Conservation (phyloP, 2,329 filamentous ascomycete species). For the Trichoderma semiorbis region DNA sequence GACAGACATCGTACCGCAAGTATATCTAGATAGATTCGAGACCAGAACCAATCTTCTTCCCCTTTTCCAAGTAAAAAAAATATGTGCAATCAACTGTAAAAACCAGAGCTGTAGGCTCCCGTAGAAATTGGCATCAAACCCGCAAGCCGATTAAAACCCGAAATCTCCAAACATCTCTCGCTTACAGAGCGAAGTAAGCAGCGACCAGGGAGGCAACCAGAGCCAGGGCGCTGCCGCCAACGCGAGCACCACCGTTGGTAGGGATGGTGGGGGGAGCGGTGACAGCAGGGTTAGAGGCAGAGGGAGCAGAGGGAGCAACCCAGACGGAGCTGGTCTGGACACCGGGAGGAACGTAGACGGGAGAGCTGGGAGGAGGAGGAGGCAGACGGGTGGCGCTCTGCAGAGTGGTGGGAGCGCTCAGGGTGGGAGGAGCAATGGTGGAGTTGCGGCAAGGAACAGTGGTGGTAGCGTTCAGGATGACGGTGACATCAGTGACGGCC, state of each 20-base stretch:
- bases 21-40: constrained; percentile 8
- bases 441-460: constrained; percentile 29
- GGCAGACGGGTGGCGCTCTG: constrained; percentile 25
- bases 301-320: constrained; percentile 25
- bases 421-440: constrained; percentile 19
- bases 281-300: constrained; percentile 23
- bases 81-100: constrained; percentile 28
- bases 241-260: constrained; percentile 28
- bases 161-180: not conserved
- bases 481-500: constrained; percentile 22
- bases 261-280: constrained; percentile 24
- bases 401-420: constrained; percentile 25
- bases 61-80: constrained; percentile 27
- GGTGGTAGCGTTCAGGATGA: constrained; percentile 20
- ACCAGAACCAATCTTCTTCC: constrained; percentile 19
- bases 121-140: constrained; percentile 20
- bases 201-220: constrained; percentile 40
- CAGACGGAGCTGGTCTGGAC: constrained; percentile 21
- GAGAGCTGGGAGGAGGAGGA: constrained; percentile 26
- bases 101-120: not conserved
- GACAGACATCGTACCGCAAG: constrained; percentile 4
- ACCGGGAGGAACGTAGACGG: constrained; percentile 22
- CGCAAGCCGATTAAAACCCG: not conserved
- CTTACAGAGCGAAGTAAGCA: constrained; percentile 44
- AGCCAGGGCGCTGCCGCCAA: constrained; percentile 38